Evolutionary conservation across 306 rosid species (phyloP).

Genomic region (Dalbergia oliveri): DNA sequence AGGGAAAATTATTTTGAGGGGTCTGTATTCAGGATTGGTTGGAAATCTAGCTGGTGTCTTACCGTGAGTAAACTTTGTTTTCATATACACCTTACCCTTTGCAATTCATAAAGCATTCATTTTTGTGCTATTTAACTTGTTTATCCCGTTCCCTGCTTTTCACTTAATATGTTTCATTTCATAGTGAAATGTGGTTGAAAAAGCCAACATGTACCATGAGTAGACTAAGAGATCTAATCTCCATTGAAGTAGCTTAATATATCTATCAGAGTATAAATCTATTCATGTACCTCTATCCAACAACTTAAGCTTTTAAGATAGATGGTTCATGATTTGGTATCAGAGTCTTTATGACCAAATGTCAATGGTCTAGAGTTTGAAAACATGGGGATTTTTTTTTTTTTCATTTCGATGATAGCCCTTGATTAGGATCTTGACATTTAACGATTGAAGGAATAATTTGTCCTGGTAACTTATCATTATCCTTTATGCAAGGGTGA

Average conservation of each 20-base stretch:
- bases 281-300: too few relatives aligned
- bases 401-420: too few relatives aligned
- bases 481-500: too few relatives aligned
- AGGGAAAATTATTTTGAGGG: slow-evolving; percentile 76
- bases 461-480: too few relatives aligned
- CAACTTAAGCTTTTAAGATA: too few relatives aligned
- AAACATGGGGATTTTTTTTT: too few relatives aligned
- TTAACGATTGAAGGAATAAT: not conserved
- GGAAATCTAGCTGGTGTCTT: slow-evolving; percentile 95
- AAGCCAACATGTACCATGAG: not conserved
- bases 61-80: slow-evolving; percentile 73
- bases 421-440: not conserved
- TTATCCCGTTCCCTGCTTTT: slow-evolving; percentile 17
- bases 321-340: too few relatives aligned
- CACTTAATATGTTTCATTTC: slow-evolving; percentile 6
- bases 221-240: not conserved
- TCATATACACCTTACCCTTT: slow-evolving; percentile 2
- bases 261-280: too few relatives aligned
- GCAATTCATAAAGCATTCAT: not conserved
- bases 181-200: not conserved
- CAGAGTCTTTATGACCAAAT: too few relatives aligned
- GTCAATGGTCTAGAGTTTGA: too few relatives aligned
- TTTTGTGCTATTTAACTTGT: not conserved
- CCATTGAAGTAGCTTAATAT: not conserved
- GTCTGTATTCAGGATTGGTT: slow-evolving; percentile 91